Base-by-base conservation (phyloP, 1,284 basidiomycete genomes). In the Wallemia ichthyophaga region DNA sequence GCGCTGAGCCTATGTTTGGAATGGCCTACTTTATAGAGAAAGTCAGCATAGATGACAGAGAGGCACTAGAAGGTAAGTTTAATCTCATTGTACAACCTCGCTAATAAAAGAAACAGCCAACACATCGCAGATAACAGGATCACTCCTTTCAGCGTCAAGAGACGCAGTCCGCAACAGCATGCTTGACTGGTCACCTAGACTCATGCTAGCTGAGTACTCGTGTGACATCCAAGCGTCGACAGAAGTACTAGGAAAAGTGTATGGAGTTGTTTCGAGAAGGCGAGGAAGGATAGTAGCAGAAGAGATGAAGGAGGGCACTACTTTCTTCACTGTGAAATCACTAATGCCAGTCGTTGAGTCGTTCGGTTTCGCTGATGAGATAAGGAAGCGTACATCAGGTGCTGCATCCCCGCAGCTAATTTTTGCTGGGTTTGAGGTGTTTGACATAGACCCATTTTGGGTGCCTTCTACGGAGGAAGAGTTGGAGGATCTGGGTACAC, bases 211-310 rank as follows among this genome's bases (percentile, higher is more conserved):
- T 1, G 96, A 96, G 87, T 99, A 99, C 71, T 83, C 83, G 3
- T 99, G 94, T 71, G 91, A 98, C 67, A 96, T 99, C 62, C 94
- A 96, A 72, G 87, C 91, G 1, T 89, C 91, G 9, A 88, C 89
- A 91, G 68, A 70, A 63, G 94, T 96, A 0, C 76, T 98, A 53
- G 94, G 94, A 5, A 98, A 95, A 69, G 89, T 98, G 0, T 98
- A 98, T 66, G 92, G 81, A 1, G 94, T 98, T 17, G 83, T 98
- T 1, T 81, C 91, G 0, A 81, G 82, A 67, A 78, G 94, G 61
- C 76, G 88, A 59, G 94, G 94, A 1, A 77, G 84, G 59, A 92
- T 99, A 63, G 78, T 92, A 7, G 83, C 85, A 7, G 94, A 98
- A 69, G 94, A 98, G 70, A 95, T 98, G 87, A 95, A 92, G 69